Percentiles rank a stretch among this genome's conserved stretches.
phyloP scores from a whole-genome alignment of 1,139 yeast species.

The Pneumocystis oryctolagi region DNA sequence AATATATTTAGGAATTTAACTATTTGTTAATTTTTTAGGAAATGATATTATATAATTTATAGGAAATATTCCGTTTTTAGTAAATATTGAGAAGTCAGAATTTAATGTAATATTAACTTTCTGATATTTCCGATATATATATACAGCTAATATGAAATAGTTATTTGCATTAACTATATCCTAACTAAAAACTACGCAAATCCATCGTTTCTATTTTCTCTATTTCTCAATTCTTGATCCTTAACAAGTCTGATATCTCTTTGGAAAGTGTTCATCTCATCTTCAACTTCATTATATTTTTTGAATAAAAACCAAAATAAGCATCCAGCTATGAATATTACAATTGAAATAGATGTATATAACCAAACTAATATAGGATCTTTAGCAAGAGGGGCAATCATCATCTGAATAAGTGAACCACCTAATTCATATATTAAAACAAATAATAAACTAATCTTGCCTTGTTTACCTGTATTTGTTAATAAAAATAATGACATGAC shows the following conservation, averaged over 20 bases:
- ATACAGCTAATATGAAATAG: too few species aligned
- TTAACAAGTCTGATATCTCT: constrained; percentile 15
- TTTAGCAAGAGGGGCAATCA: constrained; percentile 47
- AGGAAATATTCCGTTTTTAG: too few species aligned
- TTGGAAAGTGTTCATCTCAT: constrained; percentile 45
- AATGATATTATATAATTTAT: too few species aligned
- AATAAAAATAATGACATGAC: constrained; percentile 48
- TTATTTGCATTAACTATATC: background rate
- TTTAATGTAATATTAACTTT: background rate
- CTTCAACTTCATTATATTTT: constrained; percentile 44
- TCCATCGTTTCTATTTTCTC: background rate
- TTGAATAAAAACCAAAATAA: constrained; percentile 49
- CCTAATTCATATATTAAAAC: constrained; percentile 14
- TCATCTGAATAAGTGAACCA: constrained; percentile 62
- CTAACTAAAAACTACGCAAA: background rate
- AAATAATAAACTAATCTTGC: background rate
- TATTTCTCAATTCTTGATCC: background rate
- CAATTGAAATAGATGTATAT: constrained; percentile 46
- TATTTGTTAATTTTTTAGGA: background rate
- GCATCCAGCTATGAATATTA: constrained; percentile 46
- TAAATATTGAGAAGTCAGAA: too few species aligned
- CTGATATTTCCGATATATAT: too few species aligned
- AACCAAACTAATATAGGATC: constrained; percentile 59
- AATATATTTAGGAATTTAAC: background rate
- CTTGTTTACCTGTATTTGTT: constrained; percentile 33